Base-by-base conservation (phyloP, 306 rosid genomes). In the Rubus parviflorus region DNA sequence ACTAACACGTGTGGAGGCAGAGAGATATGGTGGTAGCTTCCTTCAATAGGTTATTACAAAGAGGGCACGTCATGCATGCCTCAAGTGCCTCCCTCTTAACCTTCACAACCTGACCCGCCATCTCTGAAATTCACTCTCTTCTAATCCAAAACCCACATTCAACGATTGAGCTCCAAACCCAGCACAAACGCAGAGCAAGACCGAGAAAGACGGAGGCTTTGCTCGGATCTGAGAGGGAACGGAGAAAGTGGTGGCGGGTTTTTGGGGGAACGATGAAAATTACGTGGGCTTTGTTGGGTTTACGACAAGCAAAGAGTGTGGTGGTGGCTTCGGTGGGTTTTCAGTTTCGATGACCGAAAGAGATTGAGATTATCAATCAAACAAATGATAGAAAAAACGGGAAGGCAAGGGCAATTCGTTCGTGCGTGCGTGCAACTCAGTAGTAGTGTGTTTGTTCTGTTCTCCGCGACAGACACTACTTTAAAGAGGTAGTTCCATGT, bases 61-160 rank as follows among this genome's bases (percentile, higher is more conserved):
- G 97, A 81, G 94, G 96, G 88, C 99, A 95, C 94, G 92, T 92
- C 97, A 95, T 90, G 99, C 97, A 92, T 88, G 94, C 87, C 73
- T 83, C 79, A 3, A 95, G 82, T 17, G 58, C 83, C 75, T 81
- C 83, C 83, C 92, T 90, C 89, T 76, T 88, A 15, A 92, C 92
- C 80, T 78, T 91, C 75, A 84, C 96, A 58, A 85, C 88, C 78
- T 79, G 91, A 52, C 75, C 76, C n/a, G 85, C 74, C 94, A 89
- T 83, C 70, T 19, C 85, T 58, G 51, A 51, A 8, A 11, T 58
- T 58, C 2, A 14, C 38, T 1, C 19, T 19, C 11, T 16, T 48
- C 22, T 35, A 19, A 17, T 37, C 48, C 25, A 8, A 41, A 9
- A 48, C 17, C 80, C 63, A 43, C 87, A 85, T 85, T 87, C 64